Base-by-base conservation (phyloP, 371 early-diverging fungal genomes). In the Rhizopus delemar region DNA sequence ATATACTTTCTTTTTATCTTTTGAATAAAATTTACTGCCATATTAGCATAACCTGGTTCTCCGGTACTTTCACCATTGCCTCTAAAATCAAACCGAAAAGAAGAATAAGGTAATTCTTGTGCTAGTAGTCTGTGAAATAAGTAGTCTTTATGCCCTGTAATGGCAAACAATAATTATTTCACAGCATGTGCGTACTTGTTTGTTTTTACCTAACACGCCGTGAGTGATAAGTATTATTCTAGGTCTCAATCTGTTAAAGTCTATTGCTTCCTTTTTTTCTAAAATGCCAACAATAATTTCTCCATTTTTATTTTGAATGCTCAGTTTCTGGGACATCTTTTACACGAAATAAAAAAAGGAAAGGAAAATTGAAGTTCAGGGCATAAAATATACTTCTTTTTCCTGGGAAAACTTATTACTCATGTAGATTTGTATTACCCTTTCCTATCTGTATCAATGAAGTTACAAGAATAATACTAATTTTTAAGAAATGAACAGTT, bases 61-160 rank as follows among this genome's bases (percentile, higher is more conserved):
- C 86, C 86, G 13, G 71, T 70, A 56, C 83, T 82, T 12, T 86
- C 84, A 28, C 84, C 84, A 56, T 83, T 83, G 8, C 86, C 86
- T 28, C 86, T 66, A 59, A 82, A 82, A 59, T 86, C 86, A 58
- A 83, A 81, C 9, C 86, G 81, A 57, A 82, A 83, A 31, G 74
- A 81, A 38, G 83, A 75, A 56, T 75, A 77, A 1, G 84, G 82
- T 7, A 86, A 61, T 43, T 63, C 54, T 53, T 81, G 63, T 29
- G 84, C 80, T 29, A 86, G 59, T n/a, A 61, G 51, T n/a, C 75
- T 70, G 56, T 86, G 86, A 53, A 76, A 86, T n/a, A 86, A 60
- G 57, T 83, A 82, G 53, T 86, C 81, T 59, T 86, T 86, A 62
- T 86, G 86, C 6, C 86, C 86, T 81, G 33, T 22, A 22, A 22